Evolutionary conservation across 495 filamentous ascomycete genomes (phyloP), one percentile per base, ranked within the genome.

Genomic region (Schizothecium vesticola): DNA sequence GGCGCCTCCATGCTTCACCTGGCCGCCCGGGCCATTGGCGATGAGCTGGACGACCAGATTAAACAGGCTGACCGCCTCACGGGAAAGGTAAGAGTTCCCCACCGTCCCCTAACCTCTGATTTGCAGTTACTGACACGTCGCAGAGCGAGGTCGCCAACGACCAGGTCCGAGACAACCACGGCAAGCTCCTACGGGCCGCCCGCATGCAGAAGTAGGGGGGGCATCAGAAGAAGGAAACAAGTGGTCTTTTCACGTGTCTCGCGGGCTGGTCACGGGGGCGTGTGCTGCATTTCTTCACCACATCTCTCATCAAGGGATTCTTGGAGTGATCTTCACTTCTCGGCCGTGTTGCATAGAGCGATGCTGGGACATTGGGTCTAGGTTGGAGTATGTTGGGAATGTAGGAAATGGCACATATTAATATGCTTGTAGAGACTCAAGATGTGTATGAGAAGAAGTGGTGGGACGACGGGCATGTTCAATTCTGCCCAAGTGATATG

Each of bases 81-180:
- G 5, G 63, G 51, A 21, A 69, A 69, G 68, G 68, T 69, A 26
- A 61, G 67, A 10, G 19, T 33, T 55, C 6, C 6, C 24, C 57
- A 2, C 24, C 23, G 57, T 10, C 13, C 6, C 11, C 5, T 6
- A 6, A 1, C 11, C 1, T 3, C 22, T 2, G 12, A 21, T 9
- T 2, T 26, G 13, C 21, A 16, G 58, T n/a, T 31, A 26, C 61
- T 64, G 31, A 69, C 26, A 9, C 6, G n/a, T n/a, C 12, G 3
- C 33, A 69, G 67, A 65, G 61, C 62, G 67, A 69, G 10, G 16
- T 9, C 8, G 67, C 57, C 13, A 26, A 66, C 65, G 33, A 61
- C 31, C 56, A 66, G 56, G 65, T 66, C 2, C 56, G 65, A 55
- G 31, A 10, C 29, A 66, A 59, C 26, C 58, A 59, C 58, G 24